Conservation (phyloP, 106 monocot species). For the Phalaenopsis aphrodite region DNA sequence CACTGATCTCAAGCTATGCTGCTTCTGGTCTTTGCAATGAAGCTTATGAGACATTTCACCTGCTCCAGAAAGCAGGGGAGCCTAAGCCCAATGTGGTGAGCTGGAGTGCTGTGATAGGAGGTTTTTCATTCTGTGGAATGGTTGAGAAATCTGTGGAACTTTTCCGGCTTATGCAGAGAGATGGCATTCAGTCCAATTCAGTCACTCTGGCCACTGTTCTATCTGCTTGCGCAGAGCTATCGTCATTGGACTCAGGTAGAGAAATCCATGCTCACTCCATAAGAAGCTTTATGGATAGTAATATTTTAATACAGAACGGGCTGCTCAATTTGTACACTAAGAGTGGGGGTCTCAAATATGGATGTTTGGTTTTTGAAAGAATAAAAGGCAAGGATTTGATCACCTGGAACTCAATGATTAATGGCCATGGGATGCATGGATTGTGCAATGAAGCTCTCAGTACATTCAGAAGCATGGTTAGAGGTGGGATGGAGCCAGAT, state of each 20-base stretch:
- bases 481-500: constrained; percentile 32
- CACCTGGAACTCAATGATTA: constrained; percentile 46
- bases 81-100: constrained; percentile 37
- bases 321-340: constrained; percentile 49
- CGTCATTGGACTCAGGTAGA: constrained; percentile 24
- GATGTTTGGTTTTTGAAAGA: constrained; percentile 19
- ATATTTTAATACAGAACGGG: constrained; percentile 30
- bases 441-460: constrained; percentile 28
- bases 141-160: constrained; percentile 25
- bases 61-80: constrained; percentile 15
- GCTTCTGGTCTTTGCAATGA: constrained; percentile 31
- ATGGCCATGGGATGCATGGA: constrained; percentile 35
- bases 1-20: constrained; percentile 57
- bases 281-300: constrained; percentile 15
- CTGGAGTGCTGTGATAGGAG: constrained; percentile 52
- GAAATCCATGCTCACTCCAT: constrained; percentile 40
- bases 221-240: constrained; percentile 31
- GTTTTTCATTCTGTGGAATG: constrained; percentile 22
- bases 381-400: constrained; percentile 35
- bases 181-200: constrained; percentile 19
- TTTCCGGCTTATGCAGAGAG: constrained; percentile 34
- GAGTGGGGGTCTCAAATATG: constrained; percentile 23
- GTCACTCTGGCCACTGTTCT: constrained; percentile 34
- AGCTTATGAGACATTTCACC: constrained; percentile 36
- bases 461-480: constrained; percentile 32